Evolutionary conservation across 2,329 filamentous ascomycete genomes (phyloP), one percentile per base, ranked within the genome.

Genomic region (Bipolaris gigantea): DNA sequence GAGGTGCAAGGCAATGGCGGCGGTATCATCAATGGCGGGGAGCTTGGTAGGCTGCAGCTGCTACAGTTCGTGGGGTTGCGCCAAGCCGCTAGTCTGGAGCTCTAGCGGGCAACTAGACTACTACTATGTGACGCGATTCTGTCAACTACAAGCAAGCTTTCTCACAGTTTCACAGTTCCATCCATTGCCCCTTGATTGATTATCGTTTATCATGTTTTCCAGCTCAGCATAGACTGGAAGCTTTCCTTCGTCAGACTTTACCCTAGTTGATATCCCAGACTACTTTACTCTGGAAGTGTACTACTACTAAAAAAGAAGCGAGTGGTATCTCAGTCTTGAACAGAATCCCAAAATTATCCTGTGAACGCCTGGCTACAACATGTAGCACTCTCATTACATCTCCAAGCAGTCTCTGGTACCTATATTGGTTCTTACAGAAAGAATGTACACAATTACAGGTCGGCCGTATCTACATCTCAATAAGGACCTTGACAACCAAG

Each of bases 401-500:
- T 59, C 49, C 61, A 54, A 41, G 9, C 49, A 46, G 21, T 53
- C 27, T 61, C 60, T 56, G 56, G 46, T 43, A 13, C 23, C 39
- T 51, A 18, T 54, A 41, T 52, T 11, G 21, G 32, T 16, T 34
- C 19, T 27, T 33, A 27, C 48, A 30, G 55, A 40, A 32, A 39
- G 25, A 50, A 48, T 43, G 41, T 46, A 55, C 39, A 54, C 21
- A 46, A 50, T 52, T 51, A 32, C 25, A 43, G 18, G 30, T 41
- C 35, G 21, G 19, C 34, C 16, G 18, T 23, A 16, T 47, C 56
- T 54, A 73, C 56, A 63, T 62, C 47, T 74, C 71, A 15, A 73
- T 62, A 7, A 74, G 64, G 4, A 83, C 81, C 66, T 84, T 84
- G 2, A 84, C 75, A 16, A 83, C 80, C 9, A 82, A 74, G 27